Percentiles rank a stretch among this genome's conserved stretches.
These are phyloP conservation scores for Ophioceras dolichostomum DNA, from an alignment of 2,329 filamentous ascomycete genomes.

Conservation along the genomic window DNA sequence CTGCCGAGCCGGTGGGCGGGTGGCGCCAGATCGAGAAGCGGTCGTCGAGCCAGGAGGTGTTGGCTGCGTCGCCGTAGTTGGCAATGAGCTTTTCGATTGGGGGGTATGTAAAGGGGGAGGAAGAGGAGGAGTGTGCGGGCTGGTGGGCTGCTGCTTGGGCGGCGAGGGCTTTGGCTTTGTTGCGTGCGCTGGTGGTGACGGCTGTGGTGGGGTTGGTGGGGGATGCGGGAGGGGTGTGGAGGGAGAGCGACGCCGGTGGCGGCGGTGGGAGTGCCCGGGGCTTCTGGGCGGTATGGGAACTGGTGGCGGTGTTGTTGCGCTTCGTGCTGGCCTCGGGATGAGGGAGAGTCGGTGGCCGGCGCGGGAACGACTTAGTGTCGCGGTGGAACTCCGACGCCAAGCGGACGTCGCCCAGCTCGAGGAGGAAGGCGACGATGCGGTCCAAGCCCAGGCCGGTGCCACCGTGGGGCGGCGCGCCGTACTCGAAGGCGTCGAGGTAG, in stretches of 20 bases:
- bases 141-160: constrained; percentile 27
- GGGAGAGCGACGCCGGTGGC: background rate
- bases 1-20: constrained; percentile 62
- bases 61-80: constrained; percentile 90
- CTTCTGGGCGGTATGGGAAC: too few species aligned
- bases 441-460: constrained; percentile 86
- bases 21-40: constrained; percentile 85
- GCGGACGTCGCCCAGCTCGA: constrained; percentile 80
- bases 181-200: background rate
- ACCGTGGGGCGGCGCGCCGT: constrained; percentile 78
- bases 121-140: background rate
- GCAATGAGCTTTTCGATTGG: constrained; percentile 79
- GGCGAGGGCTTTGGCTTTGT: constrained; percentile 24
- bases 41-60: constrained; percentile 87
- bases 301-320: background rate
- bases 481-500: constrained; percentile 79
- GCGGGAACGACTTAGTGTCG: constrained; percentile 77
- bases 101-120: constrained; percentile 32
- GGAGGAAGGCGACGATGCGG: constrained; percentile 73
- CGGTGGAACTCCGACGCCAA: constrained; percentile 79
- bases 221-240: too few species aligned
- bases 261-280: too few species aligned
- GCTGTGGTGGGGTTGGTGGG: background rate
- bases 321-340: constrained; percentile 78
- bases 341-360: constrained; percentile 53